phyloP scores from a whole-genome alignment of 2,329 filamentous ascomycete species.

The Ceratocystis ficicola region DNA sequence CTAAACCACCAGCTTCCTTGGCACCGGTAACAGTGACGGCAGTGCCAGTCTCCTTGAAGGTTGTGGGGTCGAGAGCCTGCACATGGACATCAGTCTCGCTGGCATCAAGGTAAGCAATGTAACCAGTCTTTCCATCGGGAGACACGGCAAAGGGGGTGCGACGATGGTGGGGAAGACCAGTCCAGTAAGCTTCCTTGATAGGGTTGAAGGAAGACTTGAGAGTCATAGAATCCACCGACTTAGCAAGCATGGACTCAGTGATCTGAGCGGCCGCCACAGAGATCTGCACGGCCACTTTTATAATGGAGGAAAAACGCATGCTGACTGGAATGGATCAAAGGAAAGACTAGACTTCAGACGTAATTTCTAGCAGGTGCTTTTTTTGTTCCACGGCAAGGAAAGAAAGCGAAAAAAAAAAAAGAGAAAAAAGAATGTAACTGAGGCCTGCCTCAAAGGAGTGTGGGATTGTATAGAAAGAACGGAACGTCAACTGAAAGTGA shows the following conservation, averaged over 20 bases:
- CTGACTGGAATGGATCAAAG: neutral
- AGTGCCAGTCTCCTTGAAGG: constrained; percentile 42
- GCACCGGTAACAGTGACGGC: constrained; percentile 41
- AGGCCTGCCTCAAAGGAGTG: constrained; percentile 16
- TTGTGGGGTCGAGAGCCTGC: constrained; percentile 42
- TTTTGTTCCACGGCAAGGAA: too few species aligned
- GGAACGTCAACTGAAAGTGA: constrained; percentile 15
- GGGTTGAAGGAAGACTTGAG: constrained; percentile 44
- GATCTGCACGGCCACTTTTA: constrained; percentile 11
- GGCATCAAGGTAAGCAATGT: constrained; percentile 47
- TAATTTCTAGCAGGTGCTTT: neutral
- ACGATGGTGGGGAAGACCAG: constrained; percentile 47
- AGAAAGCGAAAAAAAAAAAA: too few species aligned
- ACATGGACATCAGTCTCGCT: constrained; percentile 45
- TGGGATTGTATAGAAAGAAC: constrained; percentile 9
- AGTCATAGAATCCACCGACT: constrained; percentile 34
- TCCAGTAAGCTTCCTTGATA: constrained; percentile 50
- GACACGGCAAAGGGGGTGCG: constrained; percentile 52
- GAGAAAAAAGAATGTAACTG: constrained; percentile 6
- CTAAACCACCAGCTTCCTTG: constrained; percentile 48
- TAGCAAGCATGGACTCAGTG: constrained; percentile 25
- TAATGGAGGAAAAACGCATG: neutral
- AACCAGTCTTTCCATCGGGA: constrained; percentile 46
- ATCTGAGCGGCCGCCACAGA: constrained; percentile 11
- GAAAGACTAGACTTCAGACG: neutral